These are phyloP conservation scores for Tetrapisispora taiwanensis DNA, from an alignment of 805 yeast species.

Conservation along the genomic window DNA sequence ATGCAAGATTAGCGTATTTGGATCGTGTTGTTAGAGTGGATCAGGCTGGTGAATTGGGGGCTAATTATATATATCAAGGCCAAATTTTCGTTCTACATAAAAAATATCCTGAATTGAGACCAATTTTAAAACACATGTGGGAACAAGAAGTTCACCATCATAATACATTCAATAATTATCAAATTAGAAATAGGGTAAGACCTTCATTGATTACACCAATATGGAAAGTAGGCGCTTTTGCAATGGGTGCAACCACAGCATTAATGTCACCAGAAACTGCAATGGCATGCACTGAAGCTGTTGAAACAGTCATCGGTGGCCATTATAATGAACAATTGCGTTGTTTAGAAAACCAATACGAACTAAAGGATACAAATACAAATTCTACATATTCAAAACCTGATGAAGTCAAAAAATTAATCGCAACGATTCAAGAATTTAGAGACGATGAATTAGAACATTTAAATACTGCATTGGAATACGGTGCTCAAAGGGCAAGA, in stretches of 20 bases:
- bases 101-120: conserved; percentile 65
- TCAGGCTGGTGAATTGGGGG: conserved; percentile 97
- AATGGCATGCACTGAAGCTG: conserved; percentile 99
- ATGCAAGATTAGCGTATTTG: conserved; percentile 58
- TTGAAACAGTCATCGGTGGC: conserved; percentile 94
- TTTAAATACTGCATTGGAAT: conserved; percentile 81
- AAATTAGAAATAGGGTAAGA: conserved; percentile 67
- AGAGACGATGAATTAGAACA: conserved; percentile 95
- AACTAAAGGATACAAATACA: conserved; percentile 32
- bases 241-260: conserved; percentile 82
- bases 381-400: conserved; percentile 8
- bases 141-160: conserved; percentile 93
- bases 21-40: conserved; percentile 80
- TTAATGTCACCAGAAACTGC: conserved; percentile 88
- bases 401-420: conserved; percentile 51
- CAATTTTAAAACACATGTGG: conserved; percentile 91
- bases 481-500: conserved; percentile 87
- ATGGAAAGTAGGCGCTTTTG: conserved; percentile 87
- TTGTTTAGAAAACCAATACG: conserved; percentile 56
- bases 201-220: conserved; percentile 87
- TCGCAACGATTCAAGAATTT: conserved; percentile 56
- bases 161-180: conserved; percentile 69
- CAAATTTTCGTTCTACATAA: conserved; percentile 68
- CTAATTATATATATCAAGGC: conserved; percentile 85
- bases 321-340: conserved; percentile 90